Evolutionary conservation across 176 grass and related monocot species (phyloP), one percentile per base, ranked within the genome.

Genomic region (Poa annua): DNA sequence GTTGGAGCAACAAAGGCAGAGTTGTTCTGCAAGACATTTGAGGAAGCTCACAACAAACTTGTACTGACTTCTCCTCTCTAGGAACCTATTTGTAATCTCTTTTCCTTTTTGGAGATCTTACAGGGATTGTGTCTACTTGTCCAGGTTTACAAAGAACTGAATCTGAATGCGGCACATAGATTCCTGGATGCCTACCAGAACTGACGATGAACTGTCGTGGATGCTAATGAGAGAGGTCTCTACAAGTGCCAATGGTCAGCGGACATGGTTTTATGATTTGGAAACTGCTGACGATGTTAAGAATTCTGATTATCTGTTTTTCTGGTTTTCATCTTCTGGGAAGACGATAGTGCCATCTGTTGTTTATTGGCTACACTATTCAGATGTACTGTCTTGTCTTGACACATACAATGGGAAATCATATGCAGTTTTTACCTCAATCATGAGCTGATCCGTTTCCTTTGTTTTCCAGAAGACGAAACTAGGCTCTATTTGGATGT

Each of bases 131-230:
- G 61, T 73, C 60, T 80, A 61, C 55, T 16, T 61, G 19, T 50
- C 53, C 88, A 97, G 95, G 90, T 97, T 85, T 84, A 97, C 83
- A 89, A 88, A 85, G 90, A 94, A 84, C 39, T 97, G 86, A 91
- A 88, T 77, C 41, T 92, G 22, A 79, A 94, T 83, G 78, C 88
- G 71, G 95, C 90, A 45, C 80, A 81, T 77, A 97, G 83, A 19
- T 97, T 94, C 71, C 33, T 92, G 32, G 71, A 78, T 64, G 69
- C 84, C 19, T 78, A 86, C 39, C 83, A 88, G 59, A 91, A 74
- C 52, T 86, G 81, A 85, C 42, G 74, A 85, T 84, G 75, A 47
- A 26, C 11, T 55, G 42, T 32, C 6, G 19, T 10, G 16, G 25
- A 84, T 82, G 20, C 29, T 76, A 61, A 74, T 49, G 3, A 15